Percentiles rank a stretch among this genome's conserved stretches.
These are phyloP conservation scores for Gossypium sturtianum DNA, from an alignment of 345 rosid species.

Conservation along the genomic window DNA sequence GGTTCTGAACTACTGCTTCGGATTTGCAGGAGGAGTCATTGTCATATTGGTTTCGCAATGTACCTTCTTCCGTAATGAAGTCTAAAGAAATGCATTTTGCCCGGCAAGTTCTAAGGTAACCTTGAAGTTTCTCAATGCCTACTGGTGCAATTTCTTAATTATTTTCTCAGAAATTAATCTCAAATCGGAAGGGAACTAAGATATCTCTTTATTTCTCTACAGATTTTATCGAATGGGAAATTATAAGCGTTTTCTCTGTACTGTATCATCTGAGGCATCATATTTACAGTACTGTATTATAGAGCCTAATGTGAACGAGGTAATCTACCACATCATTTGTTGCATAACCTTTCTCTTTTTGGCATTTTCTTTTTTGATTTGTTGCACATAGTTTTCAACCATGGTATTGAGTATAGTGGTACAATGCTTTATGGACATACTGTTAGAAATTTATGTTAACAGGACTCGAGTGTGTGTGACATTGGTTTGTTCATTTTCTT, in stretches of 20 bases:
- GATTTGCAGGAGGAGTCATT: slow-evolving; percentile 78
- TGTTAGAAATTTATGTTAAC: neutral
- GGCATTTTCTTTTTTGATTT: neutral
- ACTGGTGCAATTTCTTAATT: neutral
- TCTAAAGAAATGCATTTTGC: slow-evolving; percentile 77
- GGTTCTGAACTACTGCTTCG: slow-evolving; percentile 15
- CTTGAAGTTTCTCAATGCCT: neutral
- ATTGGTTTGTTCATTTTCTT: neutral
- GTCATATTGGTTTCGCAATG: slow-evolving; percentile 69
- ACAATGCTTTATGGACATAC: neutral
- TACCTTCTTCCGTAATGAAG: slow-evolving; percentile 47
- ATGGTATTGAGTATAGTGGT: neutral
- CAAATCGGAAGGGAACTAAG: neutral
- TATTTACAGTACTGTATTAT: slow-evolving; percentile 71
- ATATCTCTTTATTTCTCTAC: neutral
- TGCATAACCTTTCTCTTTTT: neutral
- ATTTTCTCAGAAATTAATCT: neutral
- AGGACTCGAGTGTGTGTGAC: neutral
- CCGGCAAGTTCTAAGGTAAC: slow-evolving; percentile 59
- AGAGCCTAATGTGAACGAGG: slow-evolving; percentile 64
- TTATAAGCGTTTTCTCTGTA: slow-evolving; percentile 49
- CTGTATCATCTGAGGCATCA: slow-evolving; percentile 65
- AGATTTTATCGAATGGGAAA: slow-evolving; percentile 63
- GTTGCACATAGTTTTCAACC: neutral
- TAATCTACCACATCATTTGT: slow-evolving; percentile 18